A percentile compares a stretch with the other conserved stretches of the same genome.
Conservation (phyloP, 164 flowering plant species). For the Liquidambar formosana region DNA sequence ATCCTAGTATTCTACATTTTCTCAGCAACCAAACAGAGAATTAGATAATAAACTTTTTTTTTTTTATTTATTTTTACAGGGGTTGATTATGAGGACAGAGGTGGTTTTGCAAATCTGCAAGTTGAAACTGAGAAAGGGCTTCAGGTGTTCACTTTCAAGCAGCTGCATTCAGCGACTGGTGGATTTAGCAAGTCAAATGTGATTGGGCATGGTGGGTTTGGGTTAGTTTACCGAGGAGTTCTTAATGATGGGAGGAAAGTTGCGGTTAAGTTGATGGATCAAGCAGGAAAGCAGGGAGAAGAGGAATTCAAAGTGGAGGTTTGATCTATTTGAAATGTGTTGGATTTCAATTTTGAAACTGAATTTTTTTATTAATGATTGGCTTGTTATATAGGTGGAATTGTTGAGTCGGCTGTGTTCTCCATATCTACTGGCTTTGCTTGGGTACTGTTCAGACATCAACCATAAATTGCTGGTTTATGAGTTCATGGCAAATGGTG, state of each 20-base stretch:
- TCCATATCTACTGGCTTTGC: slow-evolving; percentile 75
- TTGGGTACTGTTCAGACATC: slow-evolving; percentile 83
- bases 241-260: slow-evolving; percentile 79
- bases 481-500: slow-evolving; percentile 92
- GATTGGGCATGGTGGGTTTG: slow-evolving; percentile 93
- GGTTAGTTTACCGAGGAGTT: slow-evolving; percentile 82
- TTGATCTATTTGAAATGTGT: slow-evolving; percentile 1
- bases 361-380: slow-evolving; percentile 2
- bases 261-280: slow-evolving; percentile 91
- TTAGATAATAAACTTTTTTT: neutral
- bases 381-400: slow-evolving; percentile 58
- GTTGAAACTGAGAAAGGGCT: slow-evolving; percentile 59
- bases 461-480: slow-evolving; percentile 80
- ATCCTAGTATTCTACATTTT: too few relatives aligned
- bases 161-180: slow-evolving; percentile 84
- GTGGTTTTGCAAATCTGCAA: slow-evolving; percentile 31
- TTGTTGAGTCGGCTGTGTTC: slow-evolving; percentile 75
- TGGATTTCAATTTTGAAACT: neutral
- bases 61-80: slow-evolving; percentile 31
- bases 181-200: slow-evolving; percentile 87
- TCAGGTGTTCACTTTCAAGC: slow-evolving; percentile 85
- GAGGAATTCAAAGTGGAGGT: slow-evolving; percentile 97
- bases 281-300: slow-evolving; percentile 85
- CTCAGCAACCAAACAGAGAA: too few relatives aligned
- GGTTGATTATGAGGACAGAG: slow-evolving; percentile 35